Conservation (phyloP, 2,329 filamentous ascomycete species). For the Aspergillus brunneoviolaceus region DNA sequence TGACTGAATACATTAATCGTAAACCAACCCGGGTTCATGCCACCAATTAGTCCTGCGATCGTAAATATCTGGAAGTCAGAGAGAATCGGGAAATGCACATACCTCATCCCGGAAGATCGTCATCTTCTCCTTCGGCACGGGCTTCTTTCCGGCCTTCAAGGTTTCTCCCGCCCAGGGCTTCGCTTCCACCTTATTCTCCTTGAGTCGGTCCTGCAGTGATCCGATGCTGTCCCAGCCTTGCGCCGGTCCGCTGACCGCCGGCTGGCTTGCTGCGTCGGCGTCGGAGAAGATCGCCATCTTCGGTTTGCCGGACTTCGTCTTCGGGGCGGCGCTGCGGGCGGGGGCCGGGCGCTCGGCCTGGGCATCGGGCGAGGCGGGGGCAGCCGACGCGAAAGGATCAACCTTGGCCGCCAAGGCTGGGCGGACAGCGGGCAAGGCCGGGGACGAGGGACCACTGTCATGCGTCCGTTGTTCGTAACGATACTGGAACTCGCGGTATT, state of each 20-base stretch:
- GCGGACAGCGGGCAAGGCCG: slow-evolving; percentile 78
- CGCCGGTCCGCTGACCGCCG: slow-evolving; percentile 53
- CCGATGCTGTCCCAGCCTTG: slow-evolving; percentile 93
- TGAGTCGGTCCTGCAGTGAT: slow-evolving; percentile 81
- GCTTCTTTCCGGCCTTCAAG: slow-evolving; percentile 81
- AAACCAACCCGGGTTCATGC: slow-evolving; percentile 41
- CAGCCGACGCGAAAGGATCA: slow-evolving; percentile 69
- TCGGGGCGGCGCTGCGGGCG: slow-evolving; percentile 48
- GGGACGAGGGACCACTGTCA: slow-evolving; percentile 71
- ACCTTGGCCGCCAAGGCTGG: slow-evolving; percentile 82
- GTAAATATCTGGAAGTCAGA: slow-evolving; percentile 71
- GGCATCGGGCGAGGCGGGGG: slow-evolving; percentile 58
- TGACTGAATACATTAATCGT: slow-evolving; percentile 56
- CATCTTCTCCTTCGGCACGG: slow-evolving; percentile 75
- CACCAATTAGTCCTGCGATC: slow-evolving; percentile 90
- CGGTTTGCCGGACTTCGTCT: slow-evolving; percentile 66
- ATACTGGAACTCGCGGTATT: slow-evolving; percentile 88
- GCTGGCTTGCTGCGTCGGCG: slow-evolving; percentile 60
- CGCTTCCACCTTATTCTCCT: slow-evolving; percentile 84
- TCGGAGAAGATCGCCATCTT: slow-evolving; percentile 95
- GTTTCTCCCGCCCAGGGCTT: slow-evolving; percentile 93
- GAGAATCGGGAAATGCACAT: slow-evolving; percentile 53
- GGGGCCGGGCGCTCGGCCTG: slow-evolving; percentile 61
- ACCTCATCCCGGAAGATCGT: slow-evolving; percentile 94
- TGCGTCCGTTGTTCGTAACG: slow-evolving; percentile 68